phyloP scores from a whole-genome alignment of 106 monocot species.

The Platanthera zijinensis region DNA sequence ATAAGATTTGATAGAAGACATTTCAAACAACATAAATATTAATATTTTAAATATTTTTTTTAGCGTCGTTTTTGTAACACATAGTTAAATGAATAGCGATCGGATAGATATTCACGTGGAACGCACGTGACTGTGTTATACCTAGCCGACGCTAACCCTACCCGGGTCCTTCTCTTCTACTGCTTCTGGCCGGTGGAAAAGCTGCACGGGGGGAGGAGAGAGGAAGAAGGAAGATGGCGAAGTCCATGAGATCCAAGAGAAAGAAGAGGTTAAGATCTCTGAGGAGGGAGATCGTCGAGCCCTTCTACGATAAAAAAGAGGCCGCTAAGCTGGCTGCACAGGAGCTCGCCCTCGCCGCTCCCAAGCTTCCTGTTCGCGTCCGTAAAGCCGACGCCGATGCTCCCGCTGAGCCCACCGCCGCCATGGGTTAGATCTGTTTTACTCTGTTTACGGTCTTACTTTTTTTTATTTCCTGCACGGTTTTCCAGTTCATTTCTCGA shows the following conservation, averaged over 20 bases:
- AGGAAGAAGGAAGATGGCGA: slow-evolving; percentile 23
- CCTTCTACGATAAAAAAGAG: slow-evolving; percentile 71
- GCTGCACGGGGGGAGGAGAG: not conserved
- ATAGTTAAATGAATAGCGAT: no score
- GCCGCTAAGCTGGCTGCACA: slow-evolving; percentile 57
- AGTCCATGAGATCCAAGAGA: slow-evolving; percentile 62
- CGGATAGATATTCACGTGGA: no score
- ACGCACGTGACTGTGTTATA: no score
- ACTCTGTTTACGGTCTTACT: not conserved
- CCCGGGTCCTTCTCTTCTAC: no score
- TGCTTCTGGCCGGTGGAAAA: not conserved
- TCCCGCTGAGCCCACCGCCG: not conserved
- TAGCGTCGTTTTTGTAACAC: no score
- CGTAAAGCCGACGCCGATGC: not conserved
- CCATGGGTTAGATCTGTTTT: slow-evolving; percentile 14
- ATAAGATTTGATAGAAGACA: no score
- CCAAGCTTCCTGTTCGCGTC: slow-evolving; percentile 45
- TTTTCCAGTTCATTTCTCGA: no score
- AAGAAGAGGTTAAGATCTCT: slow-evolving; percentile 58
- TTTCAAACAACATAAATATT: no score
- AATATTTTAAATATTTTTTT: no score
- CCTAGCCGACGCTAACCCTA: not conserved
- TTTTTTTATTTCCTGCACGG: no score
- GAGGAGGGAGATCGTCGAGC: slow-evolving; percentile 44
- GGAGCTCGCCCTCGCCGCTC: slow-evolving; percentile 55